A percentile compares a stretch with the other conserved stretches of the same genome.
phyloP scores from a whole-genome alignment of 352 stramenopile species.

The Pythium coloratum region DNA sequence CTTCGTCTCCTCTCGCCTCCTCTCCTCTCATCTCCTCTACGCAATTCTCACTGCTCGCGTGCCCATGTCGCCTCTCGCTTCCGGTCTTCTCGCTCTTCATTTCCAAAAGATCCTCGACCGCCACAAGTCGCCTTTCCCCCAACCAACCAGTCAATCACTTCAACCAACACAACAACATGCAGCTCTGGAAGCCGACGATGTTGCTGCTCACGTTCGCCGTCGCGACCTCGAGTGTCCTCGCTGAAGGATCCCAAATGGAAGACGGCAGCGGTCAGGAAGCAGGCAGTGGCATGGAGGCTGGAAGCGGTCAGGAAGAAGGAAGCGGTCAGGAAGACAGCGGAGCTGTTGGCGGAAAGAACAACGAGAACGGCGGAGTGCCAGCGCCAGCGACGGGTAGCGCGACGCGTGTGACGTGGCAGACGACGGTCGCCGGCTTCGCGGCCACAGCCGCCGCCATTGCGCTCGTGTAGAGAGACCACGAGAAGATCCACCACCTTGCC shows the following conservation, averaged over 20 bases:
- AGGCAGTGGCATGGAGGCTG: neutral
- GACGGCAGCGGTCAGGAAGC: neutral
- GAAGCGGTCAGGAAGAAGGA: neutral
- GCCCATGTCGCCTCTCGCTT: neutral
- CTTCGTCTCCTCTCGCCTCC: neutral
- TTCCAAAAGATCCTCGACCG: constrained; percentile 9
- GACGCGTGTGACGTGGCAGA: constrained; percentile 18
- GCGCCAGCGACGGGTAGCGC: neutral
- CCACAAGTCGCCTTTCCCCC: neutral
- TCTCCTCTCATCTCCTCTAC: neutral
- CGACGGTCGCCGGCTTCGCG: constrained; percentile 14
- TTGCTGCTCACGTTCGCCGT: constrained; percentile 13
- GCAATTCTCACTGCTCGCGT: neutral
- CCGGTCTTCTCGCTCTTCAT: neutral
- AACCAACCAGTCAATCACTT: neutral
- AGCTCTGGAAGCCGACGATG: constrained; percentile 10
- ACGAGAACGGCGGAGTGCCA: constrained; percentile 7
- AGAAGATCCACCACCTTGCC: neutral
- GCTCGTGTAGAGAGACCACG: constrained; percentile 16
- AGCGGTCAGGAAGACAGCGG: neutral
- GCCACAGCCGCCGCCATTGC: constrained; percentile 15
- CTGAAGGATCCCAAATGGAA: neutral
- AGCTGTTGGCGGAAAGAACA: neutral
- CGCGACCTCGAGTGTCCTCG: constrained; percentile 2
- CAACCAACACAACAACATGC: neutral